These are phyloP conservation scores for Xylaria sp. DNA, from an alignment of 2,329 filamentous ascomycete genomes.

Conservation along the genomic window DNA sequence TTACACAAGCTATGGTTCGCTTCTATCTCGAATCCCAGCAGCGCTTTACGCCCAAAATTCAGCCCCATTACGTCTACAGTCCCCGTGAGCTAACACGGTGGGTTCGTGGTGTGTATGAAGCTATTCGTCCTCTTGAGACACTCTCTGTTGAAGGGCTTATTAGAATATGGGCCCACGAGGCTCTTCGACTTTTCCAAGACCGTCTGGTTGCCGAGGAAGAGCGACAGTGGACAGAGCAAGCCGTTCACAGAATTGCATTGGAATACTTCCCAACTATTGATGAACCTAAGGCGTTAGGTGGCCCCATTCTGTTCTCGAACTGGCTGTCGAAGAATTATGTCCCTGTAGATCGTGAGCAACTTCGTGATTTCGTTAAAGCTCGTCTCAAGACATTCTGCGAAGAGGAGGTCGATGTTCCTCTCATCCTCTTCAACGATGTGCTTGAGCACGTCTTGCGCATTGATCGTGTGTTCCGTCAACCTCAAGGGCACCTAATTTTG, in stretches of 20 bases:
- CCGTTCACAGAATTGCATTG: constrained; percentile 84
- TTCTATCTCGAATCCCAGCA: constrained; percentile 96
- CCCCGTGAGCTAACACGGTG: constrained; percentile 97
- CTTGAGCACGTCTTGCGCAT: constrained; percentile 98
- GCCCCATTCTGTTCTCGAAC: constrained; percentile 97
- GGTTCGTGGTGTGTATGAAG: constrained; percentile 97
- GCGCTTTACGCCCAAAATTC: constrained; percentile 94
- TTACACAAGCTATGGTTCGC: constrained; percentile 97
- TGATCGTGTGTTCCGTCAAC: constrained; percentile 97
- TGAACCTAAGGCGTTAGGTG: constrained; percentile 85
- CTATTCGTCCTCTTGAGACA: constrained; percentile 89
- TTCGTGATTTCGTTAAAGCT: constrained; percentile 97
- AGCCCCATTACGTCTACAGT: constrained; percentile 99
- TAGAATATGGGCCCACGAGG: constrained; percentile 98
- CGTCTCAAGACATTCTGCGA: constrained; percentile 98
- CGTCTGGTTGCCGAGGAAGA: constrained; percentile 95
- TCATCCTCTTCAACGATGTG: constrained; percentile 99
- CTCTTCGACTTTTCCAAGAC: constrained; percentile 95
- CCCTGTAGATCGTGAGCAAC: constrained; percentile 92
- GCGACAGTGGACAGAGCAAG: constrained; percentile 92
- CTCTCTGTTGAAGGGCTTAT: constrained; percentile 91
- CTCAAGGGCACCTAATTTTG: constrained; percentile 96
- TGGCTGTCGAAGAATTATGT: constrained; percentile 99
- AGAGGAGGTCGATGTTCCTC: constrained; percentile 97
- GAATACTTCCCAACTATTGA: constrained; percentile 97